phyloP scores from a whole-genome alignment of 1,139 yeast species.

The Debaryomyces psychrophilus region DNA sequence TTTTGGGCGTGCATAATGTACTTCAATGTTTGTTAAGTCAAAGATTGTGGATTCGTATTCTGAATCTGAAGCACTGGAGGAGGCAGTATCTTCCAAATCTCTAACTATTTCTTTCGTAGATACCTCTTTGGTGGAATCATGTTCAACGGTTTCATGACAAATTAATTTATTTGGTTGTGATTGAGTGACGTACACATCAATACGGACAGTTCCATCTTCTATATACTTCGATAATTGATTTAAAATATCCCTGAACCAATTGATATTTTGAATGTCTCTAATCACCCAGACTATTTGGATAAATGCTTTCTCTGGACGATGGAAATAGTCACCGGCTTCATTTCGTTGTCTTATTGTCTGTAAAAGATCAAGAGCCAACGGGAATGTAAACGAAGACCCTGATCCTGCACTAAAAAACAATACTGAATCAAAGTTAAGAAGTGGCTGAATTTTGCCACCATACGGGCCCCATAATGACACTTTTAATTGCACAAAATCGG shows the following conservation, averaged over 20 bases:
- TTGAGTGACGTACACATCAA: slow-evolving; percentile 25
- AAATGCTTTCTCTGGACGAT: slow-evolving; percentile 33
- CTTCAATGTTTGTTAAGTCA: background rate
- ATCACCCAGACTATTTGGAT: slow-evolving; percentile 43
- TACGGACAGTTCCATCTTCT: slow-evolving; percentile 24
- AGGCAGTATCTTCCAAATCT: background rate
- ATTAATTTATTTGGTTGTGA: background rate
- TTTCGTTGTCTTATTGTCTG: slow-evolving; percentile 30
- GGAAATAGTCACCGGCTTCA: slow-evolving; percentile 30
- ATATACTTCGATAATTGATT: slow-evolving; percentile 31
- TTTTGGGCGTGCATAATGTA: background rate
- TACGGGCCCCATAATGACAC: slow-evolving; percentile 48
- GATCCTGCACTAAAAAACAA: slow-evolving; percentile 49
- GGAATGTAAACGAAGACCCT: slow-evolving; percentile 51
- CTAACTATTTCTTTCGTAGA: background rate
- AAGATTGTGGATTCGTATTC: background rate
- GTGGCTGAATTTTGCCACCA: slow-evolving; percentile 46
- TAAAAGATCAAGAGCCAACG: slow-evolving; percentile 46
- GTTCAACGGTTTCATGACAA: background rate
- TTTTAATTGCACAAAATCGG: slow-evolving; percentile 26
- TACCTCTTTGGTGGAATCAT: background rate
- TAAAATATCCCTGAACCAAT: slow-evolving; percentile 43
- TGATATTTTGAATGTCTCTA: slow-evolving; percentile 25
- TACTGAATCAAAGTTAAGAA: slow-evolving; percentile 44
- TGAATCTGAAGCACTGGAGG: background rate